Evolutionary conservation across 345 rosid genomes (phyloP).

Genomic region (Boechera stricta): DNA sequence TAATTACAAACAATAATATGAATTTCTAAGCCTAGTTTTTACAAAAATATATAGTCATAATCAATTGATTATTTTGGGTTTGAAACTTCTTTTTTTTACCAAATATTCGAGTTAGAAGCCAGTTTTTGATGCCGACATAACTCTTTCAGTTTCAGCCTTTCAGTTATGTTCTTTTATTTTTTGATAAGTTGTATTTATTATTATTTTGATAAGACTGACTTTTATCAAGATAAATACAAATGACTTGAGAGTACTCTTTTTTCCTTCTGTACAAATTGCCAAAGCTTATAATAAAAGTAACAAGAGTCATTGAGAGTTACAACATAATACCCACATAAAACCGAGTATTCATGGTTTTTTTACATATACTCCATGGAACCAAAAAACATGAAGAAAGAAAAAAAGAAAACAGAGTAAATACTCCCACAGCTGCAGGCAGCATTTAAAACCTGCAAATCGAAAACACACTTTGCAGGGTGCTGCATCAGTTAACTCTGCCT

Average conservation of each 20-base stretch:
- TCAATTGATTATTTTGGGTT: too few species aligned
- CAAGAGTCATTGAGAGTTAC: constrained; percentile 36
- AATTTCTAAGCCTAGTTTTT: too few species aligned
- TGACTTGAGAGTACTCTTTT: background rate
- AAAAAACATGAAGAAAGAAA: constrained; percentile 26
- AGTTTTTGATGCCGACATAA: constrained; percentile 17
- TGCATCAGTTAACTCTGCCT: constrained; percentile 46
- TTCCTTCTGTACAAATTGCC: constrained; percentile 45
- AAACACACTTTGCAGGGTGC: constrained; percentile 43
- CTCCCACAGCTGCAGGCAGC: constrained; percentile 40
- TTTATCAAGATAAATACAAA: background rate
- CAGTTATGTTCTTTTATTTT: background rate
- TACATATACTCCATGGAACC: constrained; percentile 42
- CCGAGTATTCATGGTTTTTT: constrained; percentile 42
- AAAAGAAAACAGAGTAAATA: constrained; percentile 19
- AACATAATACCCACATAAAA: constrained; percentile 49
- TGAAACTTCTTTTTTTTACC: background rate
- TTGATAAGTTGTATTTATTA: background rate
- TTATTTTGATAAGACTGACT: background rate
- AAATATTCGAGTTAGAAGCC: background rate
- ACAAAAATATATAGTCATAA: too few species aligned
- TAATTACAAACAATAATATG: too few species aligned
- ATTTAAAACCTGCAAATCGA: constrained; percentile 43
- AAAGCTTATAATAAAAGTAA: constrained; percentile 35
- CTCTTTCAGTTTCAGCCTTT: background rate